A percentile compares a stretch with the other conserved stretches of the same genome.
phyloP scores from a whole-genome alignment of 1,284 basidiomycete species.

The Malassezia nana region DNA sequence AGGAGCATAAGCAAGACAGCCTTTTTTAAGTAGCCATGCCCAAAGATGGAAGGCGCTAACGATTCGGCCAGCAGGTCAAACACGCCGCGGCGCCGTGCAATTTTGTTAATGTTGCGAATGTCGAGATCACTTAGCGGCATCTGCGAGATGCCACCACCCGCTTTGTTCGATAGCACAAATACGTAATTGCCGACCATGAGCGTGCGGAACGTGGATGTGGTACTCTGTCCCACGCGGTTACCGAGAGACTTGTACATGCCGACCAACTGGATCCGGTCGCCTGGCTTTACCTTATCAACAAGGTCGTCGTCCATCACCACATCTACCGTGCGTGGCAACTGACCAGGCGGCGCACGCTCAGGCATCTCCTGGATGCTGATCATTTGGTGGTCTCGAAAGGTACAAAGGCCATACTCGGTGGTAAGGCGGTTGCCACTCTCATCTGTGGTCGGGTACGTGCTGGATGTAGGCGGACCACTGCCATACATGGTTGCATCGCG shows the following conservation, averaged over 20 bases:
- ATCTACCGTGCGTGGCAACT: slow-evolving; percentile 88
- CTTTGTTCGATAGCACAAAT: slow-evolving; percentile 89
- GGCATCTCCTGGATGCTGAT: slow-evolving; percentile 99
- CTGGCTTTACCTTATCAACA: slow-evolving; percentile 93
- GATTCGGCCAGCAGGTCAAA: slow-evolving; percentile 84
- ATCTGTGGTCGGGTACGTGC: slow-evolving; percentile 70
- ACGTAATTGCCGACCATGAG: slow-evolving; percentile 91
- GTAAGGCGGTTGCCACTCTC: slow-evolving; percentile 76
- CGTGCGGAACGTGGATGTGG: slow-evolving; percentile 74
- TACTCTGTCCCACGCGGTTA: slow-evolving; percentile 60
- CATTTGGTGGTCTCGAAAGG: slow-evolving; percentile 91
- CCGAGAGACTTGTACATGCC: slow-evolving; percentile 90
- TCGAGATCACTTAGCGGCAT: slow-evolving; percentile 84
- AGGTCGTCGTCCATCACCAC: slow-evolving; percentile 93
- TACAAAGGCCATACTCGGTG: slow-evolving; percentile 84
- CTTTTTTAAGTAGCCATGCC: slow-evolving; percentile 89
- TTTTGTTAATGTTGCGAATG: slow-evolving; percentile 91
- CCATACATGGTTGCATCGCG: slow-evolving; percentile 86
- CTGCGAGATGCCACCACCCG: slow-evolving; percentile 89
- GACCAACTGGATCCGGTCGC: slow-evolving; percentile 92
- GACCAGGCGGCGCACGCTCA: slow-evolving; percentile 90
- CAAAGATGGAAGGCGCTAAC: slow-evolving; percentile 92
- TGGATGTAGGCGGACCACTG: slow-evolving; percentile 50
- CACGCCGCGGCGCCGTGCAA: slow-evolving; percentile 70
- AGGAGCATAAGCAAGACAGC: slow-evolving; percentile 84